Evolutionary conservation across 192 early-diverging fungal species (phyloP).

Genomic region (Podila minutissima): DNA sequence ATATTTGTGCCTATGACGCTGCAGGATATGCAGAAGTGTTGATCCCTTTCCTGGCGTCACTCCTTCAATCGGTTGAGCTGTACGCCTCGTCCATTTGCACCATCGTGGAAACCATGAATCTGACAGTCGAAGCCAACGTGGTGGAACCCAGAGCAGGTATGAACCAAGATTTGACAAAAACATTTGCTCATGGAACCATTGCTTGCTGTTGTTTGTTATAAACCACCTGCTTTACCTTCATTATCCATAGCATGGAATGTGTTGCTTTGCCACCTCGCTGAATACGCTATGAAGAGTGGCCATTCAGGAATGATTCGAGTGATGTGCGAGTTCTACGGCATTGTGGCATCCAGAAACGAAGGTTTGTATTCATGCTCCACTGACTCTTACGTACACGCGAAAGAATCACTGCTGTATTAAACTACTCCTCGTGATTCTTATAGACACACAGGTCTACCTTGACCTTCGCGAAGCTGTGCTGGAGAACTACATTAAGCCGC

Average conservation of each 20-base stretch:
- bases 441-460: conserved; percentile 57
- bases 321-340: conserved; percentile 60
- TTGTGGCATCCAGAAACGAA: conserved; percentile 59
- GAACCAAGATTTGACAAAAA: neutral
- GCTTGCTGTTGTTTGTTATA: neutral
- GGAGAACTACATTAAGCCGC: conserved; percentile 45
- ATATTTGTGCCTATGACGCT: conserved; percentile 56
- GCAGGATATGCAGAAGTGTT: conserved; percentile 57
- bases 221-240: neutral
- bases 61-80: conserved; percentile 58
- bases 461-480: conserved; percentile 56
- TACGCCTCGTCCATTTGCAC: conserved; percentile 53
- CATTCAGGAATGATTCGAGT: conserved; percentile 36
- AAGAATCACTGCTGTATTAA: neutral
- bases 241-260: conserved; percentile 57
- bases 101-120: conserved; percentile 59
- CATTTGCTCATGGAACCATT: too few species aligned
- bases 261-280: conserved; percentile 53
- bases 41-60: conserved; percentile 58
- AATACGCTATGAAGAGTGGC: conserved; percentile 38
- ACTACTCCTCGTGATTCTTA: neutral
- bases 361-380: conserved; percentile 34
- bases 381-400: neutral
- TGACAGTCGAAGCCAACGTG: conserved; percentile 52
- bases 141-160: conserved; percentile 57